Evolutionary conservation across 148 eudicot species (phyloP).

Genomic region (Rhododendron henanense): DNA sequence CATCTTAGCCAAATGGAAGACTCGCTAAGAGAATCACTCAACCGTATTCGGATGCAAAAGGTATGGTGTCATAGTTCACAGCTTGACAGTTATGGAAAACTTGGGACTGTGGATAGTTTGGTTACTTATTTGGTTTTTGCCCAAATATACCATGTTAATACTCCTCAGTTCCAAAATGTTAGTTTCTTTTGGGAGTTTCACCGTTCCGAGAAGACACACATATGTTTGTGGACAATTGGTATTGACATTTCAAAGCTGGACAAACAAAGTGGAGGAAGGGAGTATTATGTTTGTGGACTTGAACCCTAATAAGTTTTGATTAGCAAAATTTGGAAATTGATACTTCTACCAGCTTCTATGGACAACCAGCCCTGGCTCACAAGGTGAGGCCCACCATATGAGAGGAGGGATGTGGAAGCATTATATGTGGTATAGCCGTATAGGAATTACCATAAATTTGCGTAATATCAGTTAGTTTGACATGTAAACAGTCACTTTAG

Average conservation of each 20-base stretch:
- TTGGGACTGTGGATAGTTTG: background rate
- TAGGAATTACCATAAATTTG: background rate
- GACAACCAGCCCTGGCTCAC: background rate
- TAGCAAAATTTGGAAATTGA: background rate
- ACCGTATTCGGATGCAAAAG: constrained; percentile 64
- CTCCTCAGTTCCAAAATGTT: background rate
- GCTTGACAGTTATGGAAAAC: background rate
- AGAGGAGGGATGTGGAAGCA: background rate
- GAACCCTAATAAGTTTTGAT: background rate
- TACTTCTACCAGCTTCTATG: background rate
- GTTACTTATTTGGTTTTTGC: background rate
- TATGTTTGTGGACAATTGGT: background rate
- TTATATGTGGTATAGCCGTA: background rate
- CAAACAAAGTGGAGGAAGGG: background rate
- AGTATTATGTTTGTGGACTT: background rate
- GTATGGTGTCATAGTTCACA: constrained; percentile 26
- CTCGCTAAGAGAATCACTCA: constrained; percentile 62
- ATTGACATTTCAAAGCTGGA: background rate
- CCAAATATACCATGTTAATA: background rate
- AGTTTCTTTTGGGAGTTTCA: background rate
- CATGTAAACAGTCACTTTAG: background rate
- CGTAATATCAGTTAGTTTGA: background rate
- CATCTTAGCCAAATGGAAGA: constrained; percentile 84
- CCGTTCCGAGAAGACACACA: background rate
- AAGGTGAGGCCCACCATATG: background rate